Evolutionary conservation across 352 stramenopile genomes (phyloP).

Genomic region (Phytophthora agathidicida): DNA sequence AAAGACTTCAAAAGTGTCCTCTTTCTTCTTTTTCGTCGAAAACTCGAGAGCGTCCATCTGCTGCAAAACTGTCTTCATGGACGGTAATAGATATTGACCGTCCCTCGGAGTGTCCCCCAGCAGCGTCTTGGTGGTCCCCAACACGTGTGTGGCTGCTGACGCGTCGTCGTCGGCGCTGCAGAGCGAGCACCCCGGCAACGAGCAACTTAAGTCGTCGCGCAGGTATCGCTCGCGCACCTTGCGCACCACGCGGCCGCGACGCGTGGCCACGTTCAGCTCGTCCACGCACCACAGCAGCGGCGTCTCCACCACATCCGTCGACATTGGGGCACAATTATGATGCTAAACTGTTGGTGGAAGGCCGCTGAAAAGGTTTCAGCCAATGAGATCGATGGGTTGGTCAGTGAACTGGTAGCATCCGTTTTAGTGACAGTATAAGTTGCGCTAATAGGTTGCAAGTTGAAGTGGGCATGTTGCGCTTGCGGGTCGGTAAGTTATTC

Average conservation of each 20-base stretch:
- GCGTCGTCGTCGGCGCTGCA: conserved; percentile 68
- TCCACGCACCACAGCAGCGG: conserved; percentile 77
- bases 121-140: conserved; percentile 64
- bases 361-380: background rate
- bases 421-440: no score
- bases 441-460: no score
- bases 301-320: no score
- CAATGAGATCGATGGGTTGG: no score
- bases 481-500: no score
- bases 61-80: conserved; percentile 89
- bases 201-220: conserved; percentile 88
- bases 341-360: conserved; percentile 14
- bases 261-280: conserved; percentile 81
- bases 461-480: no score
- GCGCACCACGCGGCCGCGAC: conserved; percentile 78
- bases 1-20: conserved; percentile 50
- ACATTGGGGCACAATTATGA: no score
- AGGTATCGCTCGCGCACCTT: conserved; percentile 89
- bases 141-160: conserved; percentile 55
- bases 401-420: no score
- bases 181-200: conserved; percentile 58
- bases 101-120: conserved; percentile 58
- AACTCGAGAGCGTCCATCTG: conserved; percentile 93
- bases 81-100: conserved; percentile 80
- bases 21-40: conserved; percentile 68